Evolutionary conservation across 176 grass and related monocot species (phyloP).

Genomic region (Eleusine indica): DNA sequence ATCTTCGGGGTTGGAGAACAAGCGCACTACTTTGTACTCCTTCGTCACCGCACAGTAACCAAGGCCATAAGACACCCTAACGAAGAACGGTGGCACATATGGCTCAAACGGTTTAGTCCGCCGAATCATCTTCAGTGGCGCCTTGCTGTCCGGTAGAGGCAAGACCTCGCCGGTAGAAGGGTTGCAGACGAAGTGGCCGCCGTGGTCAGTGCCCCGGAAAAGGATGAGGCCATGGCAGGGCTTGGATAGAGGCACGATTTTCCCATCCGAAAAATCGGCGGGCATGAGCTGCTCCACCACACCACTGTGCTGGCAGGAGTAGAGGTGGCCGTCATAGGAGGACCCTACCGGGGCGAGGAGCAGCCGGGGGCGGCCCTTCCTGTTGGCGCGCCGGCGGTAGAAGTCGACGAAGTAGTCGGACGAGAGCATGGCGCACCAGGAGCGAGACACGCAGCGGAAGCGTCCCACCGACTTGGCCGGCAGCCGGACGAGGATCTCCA

Average conservation of each 20-base stretch:
- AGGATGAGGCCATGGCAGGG: constrained; percentile 31
- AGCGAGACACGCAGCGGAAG: constrained; percentile 30
- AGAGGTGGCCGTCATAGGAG: neutral
- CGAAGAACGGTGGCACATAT: neutral
- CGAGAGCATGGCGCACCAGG: constrained; percentile 3
- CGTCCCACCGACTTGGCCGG: constrained; percentile 22
- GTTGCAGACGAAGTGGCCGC: constrained; percentile 15
- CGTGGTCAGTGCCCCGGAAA: neutral
- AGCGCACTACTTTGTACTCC: constrained; percentile 11
- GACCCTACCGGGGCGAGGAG: neutral
- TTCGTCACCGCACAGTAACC: constrained; percentile 16
- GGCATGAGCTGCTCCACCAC: constrained; percentile 9
- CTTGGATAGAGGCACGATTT: neutral
- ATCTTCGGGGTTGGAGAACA: neutral
- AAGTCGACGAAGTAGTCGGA: constrained; percentile 1
- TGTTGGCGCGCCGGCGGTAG: constrained; percentile 1
- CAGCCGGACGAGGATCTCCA: constrained; percentile 8
- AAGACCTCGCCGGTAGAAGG: constrained; percentile 1
- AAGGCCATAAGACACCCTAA: constrained; percentile 13
- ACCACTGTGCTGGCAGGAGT: constrained; percentile 18
- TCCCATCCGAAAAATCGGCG: neutral
- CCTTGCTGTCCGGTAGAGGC: neutral
- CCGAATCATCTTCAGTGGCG: neutral
- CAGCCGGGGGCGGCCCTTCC: neutral
- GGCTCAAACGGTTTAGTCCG: too few species aligned